phyloP scores from a whole-genome alignment of 1,284 basidiomycete genomes.

The Heterobasidion irregulare region DNA sequence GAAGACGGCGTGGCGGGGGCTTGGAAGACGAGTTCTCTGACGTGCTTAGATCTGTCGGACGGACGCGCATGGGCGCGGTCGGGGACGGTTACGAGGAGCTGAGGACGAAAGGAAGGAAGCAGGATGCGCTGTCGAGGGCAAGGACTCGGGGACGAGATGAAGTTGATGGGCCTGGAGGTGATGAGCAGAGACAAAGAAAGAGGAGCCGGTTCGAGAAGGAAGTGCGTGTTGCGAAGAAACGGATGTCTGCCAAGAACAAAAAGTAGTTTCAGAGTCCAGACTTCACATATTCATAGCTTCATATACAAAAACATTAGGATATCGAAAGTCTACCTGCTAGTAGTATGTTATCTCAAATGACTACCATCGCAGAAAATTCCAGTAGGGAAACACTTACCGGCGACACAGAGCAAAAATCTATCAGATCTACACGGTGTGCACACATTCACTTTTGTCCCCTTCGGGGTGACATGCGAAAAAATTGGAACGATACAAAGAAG shows the following conservation, averaged over 20 bases:
- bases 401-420: background rate
- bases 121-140: constrained; percentile 47
- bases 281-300: background rate
- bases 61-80: constrained; percentile 31
- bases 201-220: constrained; percentile 74
- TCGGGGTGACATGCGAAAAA: constrained; percentile 1
- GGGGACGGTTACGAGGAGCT: constrained; percentile 74
- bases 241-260: constrained; percentile 15
- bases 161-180: constrained; percentile 32
- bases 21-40: constrained; percentile 83
- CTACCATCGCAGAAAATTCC: background rate
- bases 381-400: too few species aligned
- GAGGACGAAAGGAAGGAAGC: constrained; percentile 59
- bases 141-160: constrained; percentile 28
- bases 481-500: too few species aligned
- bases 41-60: constrained; percentile 53
- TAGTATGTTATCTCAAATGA: background rate
- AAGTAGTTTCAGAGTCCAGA: constrained; percentile 3
- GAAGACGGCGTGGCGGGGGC: constrained; percentile 60
- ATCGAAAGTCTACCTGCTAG: background rate
- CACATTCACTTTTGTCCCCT: background rate
- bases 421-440: background rate
- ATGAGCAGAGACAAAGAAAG: constrained; percentile 45
- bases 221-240: constrained; percentile 46
- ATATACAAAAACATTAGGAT: too few species aligned